Evolutionary conservation across 768 basidiomycete genomes (phyloP).

Genomic region (Suillus subaureus): DNA sequence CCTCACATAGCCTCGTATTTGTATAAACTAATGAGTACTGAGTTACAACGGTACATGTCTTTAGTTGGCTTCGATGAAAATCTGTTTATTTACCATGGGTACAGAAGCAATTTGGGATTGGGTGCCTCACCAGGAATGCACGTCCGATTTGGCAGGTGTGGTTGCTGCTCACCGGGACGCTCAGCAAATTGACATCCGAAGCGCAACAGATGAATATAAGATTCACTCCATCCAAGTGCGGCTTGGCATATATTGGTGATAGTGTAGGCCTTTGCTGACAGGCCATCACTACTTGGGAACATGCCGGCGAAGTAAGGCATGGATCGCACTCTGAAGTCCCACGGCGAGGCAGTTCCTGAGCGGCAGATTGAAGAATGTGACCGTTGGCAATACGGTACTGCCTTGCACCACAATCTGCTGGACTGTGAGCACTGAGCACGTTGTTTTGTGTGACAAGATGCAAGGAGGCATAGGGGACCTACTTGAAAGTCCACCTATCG

Average conservation of each 20-base stretch:
- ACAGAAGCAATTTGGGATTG: not conserved
- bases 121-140: not conserved
- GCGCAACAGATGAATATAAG: not conserved
- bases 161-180: not conserved
- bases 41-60: not conserved
- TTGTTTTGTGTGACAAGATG: not conserved
- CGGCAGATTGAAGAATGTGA: constrained; percentile 5
- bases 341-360: constrained; percentile 5
- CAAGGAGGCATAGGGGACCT: not conserved
- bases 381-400: constrained; percentile 5
- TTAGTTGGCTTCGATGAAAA: constrained; percentile 1
- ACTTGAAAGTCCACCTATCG: too few species aligned
- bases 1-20: constrained; percentile 2
- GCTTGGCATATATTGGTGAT: not conserved
- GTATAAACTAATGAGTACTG: not conserved
- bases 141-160: not conserved
- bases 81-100: constrained; percentile 3
- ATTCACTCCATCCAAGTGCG: not conserved
- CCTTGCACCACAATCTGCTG: not conserved
- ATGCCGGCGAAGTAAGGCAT: constrained; percentile 3
- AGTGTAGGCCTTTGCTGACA: not conserved
- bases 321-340: not conserved
- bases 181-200: not conserved
- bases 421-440: not conserved
- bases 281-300: constrained; percentile 1